Evolutionary conservation across 176 grass and related monocot genomes (phyloP).

Genomic region (Chrysopogon serrulatus): DNA sequence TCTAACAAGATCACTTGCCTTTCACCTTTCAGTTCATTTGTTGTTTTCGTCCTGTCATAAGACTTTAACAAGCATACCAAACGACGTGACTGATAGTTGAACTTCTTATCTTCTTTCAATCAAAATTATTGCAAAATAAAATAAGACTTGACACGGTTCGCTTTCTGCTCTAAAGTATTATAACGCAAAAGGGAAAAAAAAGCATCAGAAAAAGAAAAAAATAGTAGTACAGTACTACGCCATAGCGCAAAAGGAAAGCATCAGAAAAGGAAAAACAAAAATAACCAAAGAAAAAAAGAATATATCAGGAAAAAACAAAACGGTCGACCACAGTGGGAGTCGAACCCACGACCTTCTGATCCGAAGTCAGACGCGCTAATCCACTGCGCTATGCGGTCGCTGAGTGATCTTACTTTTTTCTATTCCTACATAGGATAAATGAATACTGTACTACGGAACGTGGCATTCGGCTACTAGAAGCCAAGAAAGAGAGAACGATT

Average conservation of each 20-base stretch:
- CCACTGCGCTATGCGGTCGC: constrained; percentile 99
- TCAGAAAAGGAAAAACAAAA: not conserved
- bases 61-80: not conserved
- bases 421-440: not conserved
- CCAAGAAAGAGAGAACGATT: not conserved
- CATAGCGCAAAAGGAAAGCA: no score
- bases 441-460: fast-evolving
- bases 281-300: not conserved
- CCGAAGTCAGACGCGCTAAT: constrained; percentile 99
- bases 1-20: not conserved
- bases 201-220: no score
- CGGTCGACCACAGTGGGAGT: constrained; percentile 91
- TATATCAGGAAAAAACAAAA: no score
- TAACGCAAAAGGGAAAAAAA: no score
- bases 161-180: no score
- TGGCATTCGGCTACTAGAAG: fast-evolving
- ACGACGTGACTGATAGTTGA: not conserved
- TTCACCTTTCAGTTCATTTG: not conserved
- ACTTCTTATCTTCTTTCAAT: not conserved
- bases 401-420: fast-evolving
- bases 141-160: no score
- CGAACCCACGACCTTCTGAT: constrained; percentile 99
- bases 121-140: not conserved
- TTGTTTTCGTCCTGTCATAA: not conserved
- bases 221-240: no score